Evolutionary conservation across 139 green algal species (phyloP).

Genomic region (Haematococcus sp.): DNA sequence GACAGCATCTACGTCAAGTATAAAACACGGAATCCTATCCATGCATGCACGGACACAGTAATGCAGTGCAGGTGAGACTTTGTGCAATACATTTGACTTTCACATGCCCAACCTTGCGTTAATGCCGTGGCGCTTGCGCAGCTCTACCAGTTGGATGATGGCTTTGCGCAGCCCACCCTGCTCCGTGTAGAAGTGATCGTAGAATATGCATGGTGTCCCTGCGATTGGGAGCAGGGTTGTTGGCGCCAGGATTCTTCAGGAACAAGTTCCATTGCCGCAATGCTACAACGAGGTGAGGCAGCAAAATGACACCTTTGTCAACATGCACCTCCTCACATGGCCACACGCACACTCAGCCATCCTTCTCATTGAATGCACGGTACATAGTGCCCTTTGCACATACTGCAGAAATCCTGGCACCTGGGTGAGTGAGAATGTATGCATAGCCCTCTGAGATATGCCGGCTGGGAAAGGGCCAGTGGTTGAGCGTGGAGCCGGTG

Average conservation of each 20-base stretch:
- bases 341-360: no score
- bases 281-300: neutral
- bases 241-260: neutral
- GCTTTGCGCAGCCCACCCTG: slow-evolving; percentile 37
- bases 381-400: neutral
- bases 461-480: slow-evolving; percentile 77
- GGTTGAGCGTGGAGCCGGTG: slow-evolving; percentile 76
- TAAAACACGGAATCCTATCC: neutral
- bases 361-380: no score
- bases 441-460: slow-evolving; percentile 83
- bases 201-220: slow-evolving; percentile 89
- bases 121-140: slow-evolving; percentile 69
- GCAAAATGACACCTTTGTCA: neutral
- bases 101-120: slow-evolving; percentile 54
- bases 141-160: slow-evolving; percentile 74
- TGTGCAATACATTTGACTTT: neutral
- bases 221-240: no score
- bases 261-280: neutral
- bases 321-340: no score
- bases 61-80: neutral
- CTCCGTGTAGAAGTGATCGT: slow-evolving; percentile 74
- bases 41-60: neutral
- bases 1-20: no score
- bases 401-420: neutral
- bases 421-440: slow-evolving; percentile 92